A percentile compares a stretch with the other conserved stretches of the same genome.
These are phyloP conservation scores for Bacidia rubella DNA, from an alignment of 495 filamentous ascomycete genomes.

Conservation along the genomic window DNA sequence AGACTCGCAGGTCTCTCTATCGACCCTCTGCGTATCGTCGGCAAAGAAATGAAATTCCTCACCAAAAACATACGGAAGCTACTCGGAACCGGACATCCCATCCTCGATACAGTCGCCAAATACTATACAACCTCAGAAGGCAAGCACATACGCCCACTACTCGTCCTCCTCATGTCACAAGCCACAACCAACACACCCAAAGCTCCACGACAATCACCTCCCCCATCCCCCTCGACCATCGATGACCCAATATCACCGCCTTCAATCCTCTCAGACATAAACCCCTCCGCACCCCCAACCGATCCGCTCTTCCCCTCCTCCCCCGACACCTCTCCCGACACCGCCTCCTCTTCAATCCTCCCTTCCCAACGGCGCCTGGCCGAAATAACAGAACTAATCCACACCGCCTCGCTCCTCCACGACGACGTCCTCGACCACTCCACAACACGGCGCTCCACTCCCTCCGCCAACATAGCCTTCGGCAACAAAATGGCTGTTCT, in stretches of 20 bases:
- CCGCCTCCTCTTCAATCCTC: slow-evolving; percentile 54
- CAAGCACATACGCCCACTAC: slow-evolving; percentile 87
- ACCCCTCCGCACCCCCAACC: slow-evolving; percentile 48
- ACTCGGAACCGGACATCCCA: slow-evolving; percentile 82
- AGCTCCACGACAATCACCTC: slow-evolving; percentile 19
- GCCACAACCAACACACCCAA: slow-evolving; percentile 74
- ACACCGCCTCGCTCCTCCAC: slow-evolving; percentile 90
- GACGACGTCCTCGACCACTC: slow-evolving; percentile 98
- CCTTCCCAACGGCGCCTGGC: slow-evolving; percentile 86
- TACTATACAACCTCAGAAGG: slow-evolving; percentile 97
- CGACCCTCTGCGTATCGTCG: slow-evolving; percentile 68
- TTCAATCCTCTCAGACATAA: slow-evolving; percentile 64
- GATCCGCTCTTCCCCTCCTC: slow-evolving; percentile 34
- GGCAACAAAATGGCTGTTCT: slow-evolving; percentile 98
- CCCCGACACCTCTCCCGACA: slow-evolving; percentile 34
- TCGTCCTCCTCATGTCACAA: slow-evolving; percentile 90
- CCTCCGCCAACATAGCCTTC: slow-evolving; percentile 83
- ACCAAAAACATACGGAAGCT: slow-evolving; percentile 79
- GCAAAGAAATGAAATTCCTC: slow-evolving; percentile 89
- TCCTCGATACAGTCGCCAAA: slow-evolving; percentile 87
- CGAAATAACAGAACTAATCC: slow-evolving; percentile 93
- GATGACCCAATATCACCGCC: slow-evolving; percentile 66
- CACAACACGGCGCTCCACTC: slow-evolving; percentile 61
- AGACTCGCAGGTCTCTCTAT: slow-evolving; percentile 43
- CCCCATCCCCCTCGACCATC: slow-evolving; percentile 29